A percentile compares a stretch with the other conserved stretches of the same genome.
phyloP scores from a whole-genome alignment of 306 rosid genomes.

The Corylus avellana region DNA sequence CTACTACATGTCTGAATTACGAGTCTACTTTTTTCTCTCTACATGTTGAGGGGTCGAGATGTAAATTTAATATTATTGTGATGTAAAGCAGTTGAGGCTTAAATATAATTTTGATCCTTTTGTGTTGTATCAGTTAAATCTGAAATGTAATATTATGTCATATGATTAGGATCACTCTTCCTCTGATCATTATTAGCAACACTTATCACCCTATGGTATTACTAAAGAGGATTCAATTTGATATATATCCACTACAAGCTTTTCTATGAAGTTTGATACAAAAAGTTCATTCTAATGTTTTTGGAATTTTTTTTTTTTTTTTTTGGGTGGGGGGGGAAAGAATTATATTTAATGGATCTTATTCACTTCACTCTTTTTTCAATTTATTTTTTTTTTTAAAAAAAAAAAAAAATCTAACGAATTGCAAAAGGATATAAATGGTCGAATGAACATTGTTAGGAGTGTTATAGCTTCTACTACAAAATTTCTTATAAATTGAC shows the following conservation, averaged over 20 bases:
- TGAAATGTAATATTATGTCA: not conserved
- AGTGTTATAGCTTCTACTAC: no score
- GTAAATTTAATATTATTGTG: not conserved
- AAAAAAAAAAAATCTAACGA: no score
- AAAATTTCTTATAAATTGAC: no score
- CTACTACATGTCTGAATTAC: not conserved
- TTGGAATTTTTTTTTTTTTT: no score
- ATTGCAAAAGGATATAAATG: no score
- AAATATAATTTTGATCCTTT: not conserved
- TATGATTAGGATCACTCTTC: not conserved
- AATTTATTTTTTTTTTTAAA: no score
- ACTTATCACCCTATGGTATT: no score
- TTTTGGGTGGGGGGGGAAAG: no score
- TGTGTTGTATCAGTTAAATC: not conserved
- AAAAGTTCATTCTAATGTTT: no score
- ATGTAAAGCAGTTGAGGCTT: constrained; percentile 9
- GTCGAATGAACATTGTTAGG: no score
- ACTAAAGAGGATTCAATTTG: not conserved
- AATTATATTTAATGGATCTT: no score
- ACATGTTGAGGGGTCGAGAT: constrained; percentile 6
- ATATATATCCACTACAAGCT: not conserved
- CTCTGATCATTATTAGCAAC: not conserved
- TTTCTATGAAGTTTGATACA: not conserved
- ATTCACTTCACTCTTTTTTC: no score
- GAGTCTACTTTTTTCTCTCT: constrained; percentile 1